Evolutionary conservation across 1,139 yeast genomes (phyloP).

Genomic region (Yamadazyma buinensis): DNA sequence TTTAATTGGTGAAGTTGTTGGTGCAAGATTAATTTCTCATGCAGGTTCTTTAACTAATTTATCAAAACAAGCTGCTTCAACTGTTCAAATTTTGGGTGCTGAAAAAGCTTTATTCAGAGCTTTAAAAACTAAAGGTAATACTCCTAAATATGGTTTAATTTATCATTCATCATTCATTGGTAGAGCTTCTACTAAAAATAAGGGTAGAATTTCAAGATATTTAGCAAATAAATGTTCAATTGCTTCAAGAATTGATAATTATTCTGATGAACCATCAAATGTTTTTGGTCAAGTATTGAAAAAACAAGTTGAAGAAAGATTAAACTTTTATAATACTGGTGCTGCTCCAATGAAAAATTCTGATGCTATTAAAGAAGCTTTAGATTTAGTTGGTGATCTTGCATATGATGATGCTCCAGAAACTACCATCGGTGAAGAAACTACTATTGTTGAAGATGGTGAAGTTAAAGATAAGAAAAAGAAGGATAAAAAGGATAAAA

Average conservation of each 20-base stretch:
- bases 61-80: slow-evolving; percentile 98
- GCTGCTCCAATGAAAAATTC: slow-evolving; percentile 94
- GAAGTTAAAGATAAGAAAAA: slow-evolving; percentile 39
- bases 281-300: slow-evolving; percentile 88
- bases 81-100: slow-evolving; percentile 98
- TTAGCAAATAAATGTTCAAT: slow-evolving; percentile 98
- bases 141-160: slow-evolving; percentile 96
- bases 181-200: slow-evolving; percentile 94
- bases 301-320: slow-evolving; percentile 97
- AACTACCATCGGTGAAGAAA: slow-evolving; percentile 11
- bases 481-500: slow-evolving; percentile 55
- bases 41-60: slow-evolving; percentile 92
- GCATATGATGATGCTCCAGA: slow-evolving; percentile 22
- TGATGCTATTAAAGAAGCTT: slow-evolving; percentile 90
- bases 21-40: slow-evolving; percentile 97
- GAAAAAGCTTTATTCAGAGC: slow-evolving; percentile 99
- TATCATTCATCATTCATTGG: slow-evolving; percentile 98
- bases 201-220: slow-evolving; percentile 98
- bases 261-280: slow-evolving; percentile 79
- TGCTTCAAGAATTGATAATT: slow-evolving; percentile 97
- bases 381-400: slow-evolving; percentile 58
- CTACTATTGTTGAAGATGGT: slow-evolving; percentile 22
- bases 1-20: slow-evolving; percentile 95
- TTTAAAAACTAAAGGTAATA: slow-evolving; percentile 94
- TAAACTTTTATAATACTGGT: slow-evolving; percentile 93